phyloP scores from a whole-genome alignment of 2,329 filamentous ascomycete genomes.

The Coniella lustricola region DNA sequence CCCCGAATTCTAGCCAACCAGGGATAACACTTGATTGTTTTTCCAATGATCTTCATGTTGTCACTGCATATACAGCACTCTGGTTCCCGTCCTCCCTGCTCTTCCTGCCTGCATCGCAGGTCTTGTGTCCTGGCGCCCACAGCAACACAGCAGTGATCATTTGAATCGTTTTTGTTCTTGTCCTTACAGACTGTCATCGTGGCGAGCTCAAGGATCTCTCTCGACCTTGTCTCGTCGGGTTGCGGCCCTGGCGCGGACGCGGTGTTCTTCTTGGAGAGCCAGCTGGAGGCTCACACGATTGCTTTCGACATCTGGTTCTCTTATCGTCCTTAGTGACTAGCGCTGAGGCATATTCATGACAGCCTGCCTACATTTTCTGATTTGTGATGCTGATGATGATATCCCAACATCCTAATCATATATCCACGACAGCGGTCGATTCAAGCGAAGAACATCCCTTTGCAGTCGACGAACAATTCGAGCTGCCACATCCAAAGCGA shows the following conservation, averaged over 20 bases:
- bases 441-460: slow-evolving; percentile 9
- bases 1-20: slow-evolving; percentile 9
- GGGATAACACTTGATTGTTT: neutral
- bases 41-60: slow-evolving; percentile 5
- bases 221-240: slow-evolving; percentile 14
- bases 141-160: neutral
- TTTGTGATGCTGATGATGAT: slow-evolving; percentile 9
- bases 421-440: slow-evolving; percentile 6
- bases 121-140: slow-evolving; percentile 3
- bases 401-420: slow-evolving; percentile 6
- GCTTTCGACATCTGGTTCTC: too few species aligned
- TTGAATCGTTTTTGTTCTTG: slow-evolving; percentile 16
- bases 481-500: slow-evolving; percentile 13
- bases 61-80: slow-evolving; percentile 3
- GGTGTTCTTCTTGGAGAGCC: slow-evolving; percentile 4
- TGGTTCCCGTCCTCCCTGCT: slow-evolving; percentile 1
- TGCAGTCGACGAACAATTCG: slow-evolving; percentile 10
- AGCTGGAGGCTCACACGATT: too few species aligned
- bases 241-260: slow-evolving; percentile 15
- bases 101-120: neutral
- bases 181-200: slow-evolving; percentile 25
- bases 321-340: too few species aligned
- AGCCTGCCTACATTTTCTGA: neutral
- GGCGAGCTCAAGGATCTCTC: slow-evolving; percentile 28
- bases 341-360: too few species aligned